Percentiles rank a stretch among this genome's conserved stretches.
Evolutionary conservation across 169 alveolate species (phyloP).

Genomic region (Pseudocohnilembus persalinus): DNA sequence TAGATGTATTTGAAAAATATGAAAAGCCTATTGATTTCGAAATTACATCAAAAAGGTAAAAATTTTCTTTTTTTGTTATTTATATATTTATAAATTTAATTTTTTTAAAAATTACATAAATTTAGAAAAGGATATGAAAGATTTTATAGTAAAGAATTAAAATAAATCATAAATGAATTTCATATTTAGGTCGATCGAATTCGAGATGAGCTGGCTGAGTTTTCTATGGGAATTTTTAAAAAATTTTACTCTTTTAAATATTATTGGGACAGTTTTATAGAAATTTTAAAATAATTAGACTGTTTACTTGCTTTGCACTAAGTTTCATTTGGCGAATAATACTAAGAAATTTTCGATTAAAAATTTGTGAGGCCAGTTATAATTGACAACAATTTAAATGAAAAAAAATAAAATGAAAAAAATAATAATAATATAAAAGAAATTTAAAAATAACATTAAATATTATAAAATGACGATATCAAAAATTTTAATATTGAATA

Average conservation of each 20-base stretch:
- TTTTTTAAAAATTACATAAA: no score
- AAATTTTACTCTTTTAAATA: constrained; percentile 73
- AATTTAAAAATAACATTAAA: no score
- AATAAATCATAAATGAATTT: constrained; percentile 66
- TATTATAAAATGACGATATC: no score
- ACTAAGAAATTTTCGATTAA: constrained; percentile 21
- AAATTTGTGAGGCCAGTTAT: no score
- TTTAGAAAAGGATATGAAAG: constrained; percentile 55
- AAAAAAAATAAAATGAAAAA: constrained; percentile 38
- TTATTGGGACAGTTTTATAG: constrained; percentile 68
- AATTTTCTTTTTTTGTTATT: constrained; percentile 74
- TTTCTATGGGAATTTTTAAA: constrained; percentile 76
- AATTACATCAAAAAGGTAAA: constrained; percentile 91
- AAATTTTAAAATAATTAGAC: constrained; percentile 90
- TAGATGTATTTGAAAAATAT: constrained; percentile 56
- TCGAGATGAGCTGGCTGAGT: constrained; percentile 83
- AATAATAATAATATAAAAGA: background rate
- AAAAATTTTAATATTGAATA: no score
- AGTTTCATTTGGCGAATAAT: background rate
- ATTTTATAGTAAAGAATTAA: constrained; percentile 81
- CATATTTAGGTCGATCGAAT: constrained; percentile 87
- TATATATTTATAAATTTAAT: no score
- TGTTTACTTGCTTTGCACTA: constrained; percentile 83
- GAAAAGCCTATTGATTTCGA: constrained; percentile 84
- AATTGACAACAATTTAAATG: constrained; percentile 43